Evolutionary conservation across 257 asterid genomes (phyloP).

Genomic region (Ehretia macrophylla): DNA sequence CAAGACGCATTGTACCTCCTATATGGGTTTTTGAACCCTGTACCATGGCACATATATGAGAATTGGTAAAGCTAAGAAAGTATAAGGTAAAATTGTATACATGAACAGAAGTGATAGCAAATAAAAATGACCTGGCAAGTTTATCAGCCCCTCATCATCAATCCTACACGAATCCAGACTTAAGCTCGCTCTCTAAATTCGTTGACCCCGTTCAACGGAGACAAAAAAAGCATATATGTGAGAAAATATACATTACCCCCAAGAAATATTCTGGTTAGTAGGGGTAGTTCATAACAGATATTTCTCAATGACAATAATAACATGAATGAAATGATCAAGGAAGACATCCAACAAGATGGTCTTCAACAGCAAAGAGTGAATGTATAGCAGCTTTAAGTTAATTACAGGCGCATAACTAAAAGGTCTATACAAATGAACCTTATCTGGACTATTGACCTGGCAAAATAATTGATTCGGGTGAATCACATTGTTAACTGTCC

Average conservation of each 20-base stretch:
- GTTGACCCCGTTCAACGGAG: conserved; percentile 33
- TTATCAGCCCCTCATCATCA: conserved; percentile 52
- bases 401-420: no score
- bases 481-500: no score
- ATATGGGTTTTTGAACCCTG: conserved; percentile 78
- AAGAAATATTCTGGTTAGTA: no score
- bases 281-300: no score
- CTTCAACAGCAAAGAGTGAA: no score
- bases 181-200: conserved; percentile 53
- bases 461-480: no score
- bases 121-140: conserved; percentile 44
- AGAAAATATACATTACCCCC: not conserved
- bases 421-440: no score
- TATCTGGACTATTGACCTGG: no score
- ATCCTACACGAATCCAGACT: conserved; percentile 65
- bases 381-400: no score
- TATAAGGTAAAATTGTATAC: not conserved
- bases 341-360: no score
- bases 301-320: no score
- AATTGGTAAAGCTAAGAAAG: not conserved
- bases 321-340: no score
- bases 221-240: not conserved
- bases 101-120: not conserved
- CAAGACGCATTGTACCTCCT: conserved; percentile 94
- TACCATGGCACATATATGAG: not conserved